phyloP scores from a whole-genome alignment of 164 flowering plant species.

The Stephania cephalantha region DNA sequence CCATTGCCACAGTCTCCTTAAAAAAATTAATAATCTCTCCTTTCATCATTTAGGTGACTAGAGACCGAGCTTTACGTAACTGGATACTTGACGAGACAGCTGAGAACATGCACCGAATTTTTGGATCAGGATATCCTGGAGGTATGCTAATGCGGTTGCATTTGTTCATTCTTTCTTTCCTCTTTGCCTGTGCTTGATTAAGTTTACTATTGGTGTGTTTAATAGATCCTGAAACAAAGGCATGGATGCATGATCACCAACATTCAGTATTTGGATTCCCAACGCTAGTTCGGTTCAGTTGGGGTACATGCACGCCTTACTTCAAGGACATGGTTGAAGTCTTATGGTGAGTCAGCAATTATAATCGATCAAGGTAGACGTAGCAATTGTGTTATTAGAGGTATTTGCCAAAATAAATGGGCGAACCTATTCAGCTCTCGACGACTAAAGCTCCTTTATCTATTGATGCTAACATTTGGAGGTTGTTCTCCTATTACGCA shows the following conservation, averaged over 20 bases:
- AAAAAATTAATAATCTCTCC: neutral
- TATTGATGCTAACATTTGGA: neutral
- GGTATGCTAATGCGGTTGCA: slow-evolving; percentile 30
- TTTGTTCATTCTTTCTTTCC: neutral
- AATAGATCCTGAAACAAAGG: slow-evolving; percentile 79
- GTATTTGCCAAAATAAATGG: neutral
- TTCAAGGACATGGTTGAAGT: slow-evolving; percentile 63
- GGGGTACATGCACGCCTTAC: slow-evolving; percentile 88
- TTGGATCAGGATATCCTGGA: slow-evolving; percentile 98
- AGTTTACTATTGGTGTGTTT: neutral
- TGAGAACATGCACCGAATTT: slow-evolving; percentile 60
- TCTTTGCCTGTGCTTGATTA: neutral
- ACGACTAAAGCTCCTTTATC: neutral
- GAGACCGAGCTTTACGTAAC: slow-evolving; percentile 66
- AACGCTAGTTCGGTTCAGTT: slow-evolving; percentile 83
- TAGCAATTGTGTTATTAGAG: neutral
- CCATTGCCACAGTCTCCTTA: neutral
- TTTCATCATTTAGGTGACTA: slow-evolving; percentile 56
- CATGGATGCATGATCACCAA: slow-evolving; percentile 78
- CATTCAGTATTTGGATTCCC: slow-evolving; percentile 90
- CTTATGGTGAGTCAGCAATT: slow-evolving; percentile 50
- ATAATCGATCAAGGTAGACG: neutral
- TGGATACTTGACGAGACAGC: slow-evolving; percentile 85
- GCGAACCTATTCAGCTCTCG: neutral
- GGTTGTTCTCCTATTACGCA: neutral